A percentile compares a stretch with the other conserved stretches of the same genome.
Conservation (phyloP, 495 filamentous ascomycete species). For the Penicillium goetzii region DNA sequence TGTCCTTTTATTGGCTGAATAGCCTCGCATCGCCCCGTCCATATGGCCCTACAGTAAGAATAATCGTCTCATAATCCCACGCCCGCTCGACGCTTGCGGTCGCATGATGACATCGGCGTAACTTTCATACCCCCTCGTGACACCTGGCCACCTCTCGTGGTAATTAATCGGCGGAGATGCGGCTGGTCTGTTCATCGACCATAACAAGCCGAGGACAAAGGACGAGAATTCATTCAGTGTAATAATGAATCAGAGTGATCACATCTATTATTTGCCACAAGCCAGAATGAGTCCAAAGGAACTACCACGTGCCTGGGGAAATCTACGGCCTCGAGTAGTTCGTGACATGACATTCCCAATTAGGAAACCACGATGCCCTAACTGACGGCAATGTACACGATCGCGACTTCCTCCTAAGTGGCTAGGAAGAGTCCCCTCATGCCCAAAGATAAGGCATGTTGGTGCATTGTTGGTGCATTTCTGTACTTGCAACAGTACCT, state of each 20-base stretch:
- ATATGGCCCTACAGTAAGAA: no score
- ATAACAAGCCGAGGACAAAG: neutral
- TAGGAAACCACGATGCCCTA: conserved; percentile 25
- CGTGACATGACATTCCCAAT: conserved; percentile 11
- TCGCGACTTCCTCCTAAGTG: conserved; percentile 16
- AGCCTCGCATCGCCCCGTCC: conserved; percentile 1
- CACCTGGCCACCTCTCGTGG: neutral
- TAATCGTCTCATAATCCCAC: neutral
- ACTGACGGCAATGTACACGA: neutral
- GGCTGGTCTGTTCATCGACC: neutral
- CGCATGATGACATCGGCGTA: conserved; percentile 14
- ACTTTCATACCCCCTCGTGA: neutral
- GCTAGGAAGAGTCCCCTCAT: neutral
- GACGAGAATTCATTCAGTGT: neutral
- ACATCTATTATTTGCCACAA: neutral
- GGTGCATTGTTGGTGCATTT: no score
- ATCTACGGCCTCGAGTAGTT: neutral
- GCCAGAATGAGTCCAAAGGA: neutral
- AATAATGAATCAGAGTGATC: neutral
- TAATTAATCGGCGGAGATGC: neutral
- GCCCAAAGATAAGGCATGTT: no score
- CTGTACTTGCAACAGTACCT: neutral
- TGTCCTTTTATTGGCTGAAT: neutral
- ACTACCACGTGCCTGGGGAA: neutral
- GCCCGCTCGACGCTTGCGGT: conserved; percentile 5